Evolutionary conservation across 768 basidiomycete genomes (phyloP).

Genomic region (Hygrocybe coccinea): DNA sequence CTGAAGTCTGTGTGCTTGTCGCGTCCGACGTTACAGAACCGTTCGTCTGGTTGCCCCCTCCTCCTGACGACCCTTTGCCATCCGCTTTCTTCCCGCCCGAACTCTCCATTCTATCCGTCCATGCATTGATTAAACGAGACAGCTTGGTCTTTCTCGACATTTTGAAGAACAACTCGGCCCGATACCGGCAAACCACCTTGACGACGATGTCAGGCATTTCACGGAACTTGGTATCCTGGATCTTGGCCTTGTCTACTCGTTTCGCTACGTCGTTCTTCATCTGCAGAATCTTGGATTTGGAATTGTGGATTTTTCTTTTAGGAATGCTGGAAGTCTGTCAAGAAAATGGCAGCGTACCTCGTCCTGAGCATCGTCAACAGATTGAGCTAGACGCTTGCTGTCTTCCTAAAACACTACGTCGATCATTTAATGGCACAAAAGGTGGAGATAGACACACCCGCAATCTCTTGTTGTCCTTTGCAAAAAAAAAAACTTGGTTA

Average conservation of each 20-base stretch:
- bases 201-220: conserved; percentile 88
- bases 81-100: conserved; percentile 41
- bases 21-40: conserved; percentile 50
- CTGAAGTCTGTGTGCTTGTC: conserved; percentile 41
- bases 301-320: neutral
- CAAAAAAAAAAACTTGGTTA: conserved; percentile 15
- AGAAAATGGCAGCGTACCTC: conserved; percentile 47
- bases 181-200: conserved; percentile 84
- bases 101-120: conserved; percentile 85
- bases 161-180: conserved; percentile 89
- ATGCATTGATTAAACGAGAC: conserved; percentile 75
- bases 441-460: conserved; percentile 48
- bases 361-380: conserved; percentile 81
- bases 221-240: conserved; percentile 75
- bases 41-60: conserved; percentile 37
- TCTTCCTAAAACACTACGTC: conserved; percentile 60
- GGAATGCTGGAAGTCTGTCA: neutral
- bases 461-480: conserved; percentile 83
- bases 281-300: conserved; percentile 52
- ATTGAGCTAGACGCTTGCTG: conserved; percentile 71
- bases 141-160: conserved; percentile 88
- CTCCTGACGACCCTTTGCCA: conserved; percentile 20
- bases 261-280: conserved; percentile 82
- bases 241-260: conserved; percentile 71
- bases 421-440: conserved; percentile 2